Evolutionary conservation across 2,329 filamentous ascomycete genomes (phyloP).

Genomic region (Gremmenia infestans): DNA sequence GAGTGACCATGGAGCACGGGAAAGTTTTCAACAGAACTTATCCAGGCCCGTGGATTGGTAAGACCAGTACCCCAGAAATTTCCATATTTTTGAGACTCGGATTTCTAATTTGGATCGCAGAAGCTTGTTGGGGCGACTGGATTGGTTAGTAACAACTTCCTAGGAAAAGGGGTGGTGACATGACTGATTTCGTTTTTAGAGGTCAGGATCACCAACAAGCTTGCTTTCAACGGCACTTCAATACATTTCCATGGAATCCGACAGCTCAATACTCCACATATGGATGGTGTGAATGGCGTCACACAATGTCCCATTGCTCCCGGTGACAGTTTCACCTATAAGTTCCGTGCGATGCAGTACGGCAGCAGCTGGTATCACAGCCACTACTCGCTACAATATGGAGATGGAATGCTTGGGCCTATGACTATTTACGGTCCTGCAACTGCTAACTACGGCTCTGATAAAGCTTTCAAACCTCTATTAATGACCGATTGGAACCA

Average conservation of each 20-base stretch:
- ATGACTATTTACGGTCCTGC: constrained; percentile 55
- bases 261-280: constrained; percentile 34
- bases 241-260: constrained; percentile 46
- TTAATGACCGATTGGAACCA: too few species aligned
- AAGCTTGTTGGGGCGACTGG: constrained; percentile 27
- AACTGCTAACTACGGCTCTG: too few species aligned
- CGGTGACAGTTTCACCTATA: constrained; percentile 34
- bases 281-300: constrained; percentile 39
- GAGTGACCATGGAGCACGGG: too few species aligned
- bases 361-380: constrained; percentile 55
- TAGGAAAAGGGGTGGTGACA: not conserved
- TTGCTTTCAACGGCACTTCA: constrained; percentile 38
- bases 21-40: too few species aligned
- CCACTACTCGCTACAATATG: constrained; percentile 44
- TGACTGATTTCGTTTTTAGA: not conserved
- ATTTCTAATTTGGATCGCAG: too few species aligned
- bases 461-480: too few species aligned
- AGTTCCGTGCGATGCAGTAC: constrained; percentile 26
- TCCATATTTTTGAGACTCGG: too few species aligned
- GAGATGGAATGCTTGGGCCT: constrained; percentile 51
- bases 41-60: too few species aligned
- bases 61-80: too few species aligned
- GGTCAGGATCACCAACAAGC: constrained; percentile 26
- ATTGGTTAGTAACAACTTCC: constrained; percentile 4
- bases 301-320: constrained; percentile 40